Evolutionary conservation across 352 stramenopile genomes (phyloP), one percentile per base, ranked within the genome.

Genomic region (Globisporangium barbulae): DNA sequence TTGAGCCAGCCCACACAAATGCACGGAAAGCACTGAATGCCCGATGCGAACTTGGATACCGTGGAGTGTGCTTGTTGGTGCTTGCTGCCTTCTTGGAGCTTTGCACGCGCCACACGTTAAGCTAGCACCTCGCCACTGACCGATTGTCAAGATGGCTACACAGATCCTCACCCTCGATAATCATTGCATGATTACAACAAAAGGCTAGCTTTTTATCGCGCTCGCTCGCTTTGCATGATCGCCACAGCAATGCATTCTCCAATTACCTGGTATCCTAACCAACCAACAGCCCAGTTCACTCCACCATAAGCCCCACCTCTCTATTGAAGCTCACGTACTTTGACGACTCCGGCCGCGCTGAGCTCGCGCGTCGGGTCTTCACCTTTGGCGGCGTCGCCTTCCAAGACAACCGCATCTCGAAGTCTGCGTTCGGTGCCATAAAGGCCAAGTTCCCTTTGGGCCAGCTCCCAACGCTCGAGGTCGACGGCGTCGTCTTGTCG

Each of bases 271-370:
- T 7, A 52, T n/a, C 7, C 9, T n/a, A 25, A n/a, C 45, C n/a
- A 31, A 12, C 21, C 45, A 31, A 52, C 19, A 49, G 21, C 7
- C 45, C 45, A 5, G 17, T 13, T 17, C 7, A 52, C 21, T 28
- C 13, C n/a, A 48, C 56, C 21, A 61, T 53, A 30, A 64, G 28
- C 10, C n/a, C 45, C 17, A 21, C 30, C 6, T 44, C 70, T 28
- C 61, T 71, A 10, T 55, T 89, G 44, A 86, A 86, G 76, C 68
- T 94, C 25, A 89, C 71, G 45, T 96, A 96, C 73, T 93, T 94
- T 55, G 56, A 74, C 39, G 61, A 72, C 42, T 15, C 70, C 0
- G 85, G 73, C 1, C 79, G 78, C 31, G 85, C 64, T 0, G 88
- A 94, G 72, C 60, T 88, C 28, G 71, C 81, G 8, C 82, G 85